Evolutionary conservation across 129 eudicot species (phyloP).

Genomic region (Daucus carota): DNA sequence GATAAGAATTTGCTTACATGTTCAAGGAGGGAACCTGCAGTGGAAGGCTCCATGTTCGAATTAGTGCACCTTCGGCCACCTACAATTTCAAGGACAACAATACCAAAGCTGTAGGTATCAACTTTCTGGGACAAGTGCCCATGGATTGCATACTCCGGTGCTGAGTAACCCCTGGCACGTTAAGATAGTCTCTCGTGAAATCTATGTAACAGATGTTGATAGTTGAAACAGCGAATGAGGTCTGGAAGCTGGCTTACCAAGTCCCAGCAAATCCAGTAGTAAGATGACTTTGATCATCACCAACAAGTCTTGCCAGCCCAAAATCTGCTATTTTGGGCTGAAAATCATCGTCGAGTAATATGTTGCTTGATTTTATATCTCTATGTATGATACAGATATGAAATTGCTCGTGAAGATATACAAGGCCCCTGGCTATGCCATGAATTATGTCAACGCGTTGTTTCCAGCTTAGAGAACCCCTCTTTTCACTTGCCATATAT

Average conservation of each 20-base stretch:
- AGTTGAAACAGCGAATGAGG: not conserved
- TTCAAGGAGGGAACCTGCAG: not conserved
- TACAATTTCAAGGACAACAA: conserved; percentile 4
- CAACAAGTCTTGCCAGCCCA: not conserved
- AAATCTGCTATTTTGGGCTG: conserved; percentile 5
- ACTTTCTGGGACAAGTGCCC: conserved; percentile 2
- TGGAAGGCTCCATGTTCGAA: not conserved
- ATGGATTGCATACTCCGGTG: conserved; percentile 9
- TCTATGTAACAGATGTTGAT: not conserved
- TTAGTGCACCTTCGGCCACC: not conserved
- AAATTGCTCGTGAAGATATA: conserved; percentile 4
- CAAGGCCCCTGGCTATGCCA: conserved; percentile 9
- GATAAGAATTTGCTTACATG: not conserved
- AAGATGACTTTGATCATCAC: conserved; percentile 3
- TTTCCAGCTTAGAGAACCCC: not conserved
- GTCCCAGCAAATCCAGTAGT: conserved; percentile 2
- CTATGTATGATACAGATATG: conserved; percentile 4
- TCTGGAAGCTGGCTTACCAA: not conserved
- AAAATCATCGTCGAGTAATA: not conserved
- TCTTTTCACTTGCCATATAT: not conserved
- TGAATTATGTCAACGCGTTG: not conserved
- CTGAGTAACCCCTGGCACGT: not conserved
- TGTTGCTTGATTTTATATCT: conserved; percentile 8
- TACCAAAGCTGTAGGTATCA: not conserved
- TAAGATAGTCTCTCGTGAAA: not conserved